Evolutionary conservation across 768 basidiomycete species (phyloP).

Genomic region (Coprinopsis marcescibilis): DNA sequence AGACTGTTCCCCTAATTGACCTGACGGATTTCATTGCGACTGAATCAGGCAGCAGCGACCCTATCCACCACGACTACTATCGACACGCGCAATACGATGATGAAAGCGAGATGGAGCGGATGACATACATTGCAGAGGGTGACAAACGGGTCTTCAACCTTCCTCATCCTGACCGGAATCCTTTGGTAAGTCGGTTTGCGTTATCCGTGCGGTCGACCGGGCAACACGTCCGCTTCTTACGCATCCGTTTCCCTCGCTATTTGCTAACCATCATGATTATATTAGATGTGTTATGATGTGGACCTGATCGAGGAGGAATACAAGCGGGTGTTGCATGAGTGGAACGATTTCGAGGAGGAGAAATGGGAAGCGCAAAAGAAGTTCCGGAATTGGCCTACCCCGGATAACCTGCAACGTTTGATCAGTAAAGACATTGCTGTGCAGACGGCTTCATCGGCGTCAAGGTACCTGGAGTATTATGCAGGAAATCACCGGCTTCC

Average conservation of each 20-base stretch:
- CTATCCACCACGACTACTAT: background rate
- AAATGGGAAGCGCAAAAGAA: slow-evolving; percentile 2
- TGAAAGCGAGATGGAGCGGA: slow-evolving; percentile 2
- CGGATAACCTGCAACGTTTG: slow-evolving; percentile 1
- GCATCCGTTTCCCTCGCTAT: background rate
- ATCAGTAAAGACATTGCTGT: slow-evolving; percentile 3
- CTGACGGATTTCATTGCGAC: background rate
- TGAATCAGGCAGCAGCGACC: background rate
- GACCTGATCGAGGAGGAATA: slow-evolving; percentile 9
- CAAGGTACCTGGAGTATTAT: slow-evolving; percentile 7
- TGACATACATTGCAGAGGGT: slow-evolving; percentile 2
- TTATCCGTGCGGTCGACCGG: background rate
- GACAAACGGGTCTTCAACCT: background rate
- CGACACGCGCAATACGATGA: background rate
- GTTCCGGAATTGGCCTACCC: slow-evolving; percentile 2
- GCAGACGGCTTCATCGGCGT: background rate
- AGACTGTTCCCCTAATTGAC: slow-evolving; percentile 3
- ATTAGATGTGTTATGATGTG: slow-evolving; percentile 4
- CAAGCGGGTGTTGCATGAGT: background rate
- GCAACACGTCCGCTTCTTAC: background rate
- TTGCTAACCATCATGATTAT: background rate
- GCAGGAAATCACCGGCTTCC: background rate
- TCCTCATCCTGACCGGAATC: slow-evolving; percentile 8
- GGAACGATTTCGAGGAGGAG: slow-evolving; percentile 8
- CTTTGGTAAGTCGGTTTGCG: slow-evolving; percentile 7